Percentiles rank a stretch among this genome's conserved stretches.
Evolutionary conservation across 257 asterid species (phyloP).

Genomic region (Gentiana macrophylla): DNA sequence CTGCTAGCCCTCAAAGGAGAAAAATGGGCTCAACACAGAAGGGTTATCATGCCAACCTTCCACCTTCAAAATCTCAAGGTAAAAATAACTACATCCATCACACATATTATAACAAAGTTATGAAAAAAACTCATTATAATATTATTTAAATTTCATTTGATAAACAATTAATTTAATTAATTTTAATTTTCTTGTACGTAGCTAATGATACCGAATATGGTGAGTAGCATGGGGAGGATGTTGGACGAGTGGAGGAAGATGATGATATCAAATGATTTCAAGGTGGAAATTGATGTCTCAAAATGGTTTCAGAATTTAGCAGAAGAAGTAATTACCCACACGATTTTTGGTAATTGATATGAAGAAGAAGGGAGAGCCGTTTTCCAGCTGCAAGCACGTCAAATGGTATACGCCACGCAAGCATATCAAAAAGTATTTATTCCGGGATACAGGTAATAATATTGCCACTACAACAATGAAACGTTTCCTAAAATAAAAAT

Average conservation of each 20-base stretch:
- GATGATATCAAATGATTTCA: constrained; percentile 22
- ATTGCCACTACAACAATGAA: too few species aligned
- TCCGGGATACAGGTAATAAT: constrained; percentile 65
- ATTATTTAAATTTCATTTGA: too few species aligned
- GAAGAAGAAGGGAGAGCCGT: constrained; percentile 56
- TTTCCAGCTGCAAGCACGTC: constrained; percentile 66
- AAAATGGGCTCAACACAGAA: constrained; percentile 94
- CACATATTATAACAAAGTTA: too few species aligned
- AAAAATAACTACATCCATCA: background rate
- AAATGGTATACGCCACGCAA: constrained; percentile 67
- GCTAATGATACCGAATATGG: constrained; percentile 82
- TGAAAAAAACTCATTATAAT: too few species aligned
- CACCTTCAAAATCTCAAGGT: constrained; percentile 86
- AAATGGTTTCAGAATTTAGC: constrained; percentile 58
- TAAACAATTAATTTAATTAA: background rate
- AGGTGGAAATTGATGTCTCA: constrained; percentile 59
- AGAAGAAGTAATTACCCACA: constrained; percentile 59
- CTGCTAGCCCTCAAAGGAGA: constrained; percentile 67
- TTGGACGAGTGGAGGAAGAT: constrained; percentile 45
- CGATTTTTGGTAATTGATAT: constrained; percentile 47
- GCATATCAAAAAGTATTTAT: constrained; percentile 63
- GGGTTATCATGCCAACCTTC: constrained; percentile 67
- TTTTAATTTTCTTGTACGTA: constrained; percentile 4
- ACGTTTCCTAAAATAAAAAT: too few species aligned
- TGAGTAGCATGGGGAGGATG: constrained; percentile 46